Conservation (phyloP, 2,329 filamentous ascomycete genomes). For the Chrysosphaeria jannelii region DNA sequence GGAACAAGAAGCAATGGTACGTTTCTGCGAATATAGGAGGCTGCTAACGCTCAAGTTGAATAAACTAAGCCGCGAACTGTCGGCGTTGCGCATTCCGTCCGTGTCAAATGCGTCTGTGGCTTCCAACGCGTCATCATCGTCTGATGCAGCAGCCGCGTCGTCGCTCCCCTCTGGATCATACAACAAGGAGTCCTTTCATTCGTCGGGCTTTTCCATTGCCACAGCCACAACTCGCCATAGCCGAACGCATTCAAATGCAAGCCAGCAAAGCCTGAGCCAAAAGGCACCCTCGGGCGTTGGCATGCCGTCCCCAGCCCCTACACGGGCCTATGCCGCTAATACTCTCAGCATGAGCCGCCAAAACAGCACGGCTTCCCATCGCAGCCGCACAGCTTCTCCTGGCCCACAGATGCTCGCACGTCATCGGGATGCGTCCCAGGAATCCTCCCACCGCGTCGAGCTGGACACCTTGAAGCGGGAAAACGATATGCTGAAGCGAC, state of each 20-base stretch:
- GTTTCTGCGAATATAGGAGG: too few species aligned
- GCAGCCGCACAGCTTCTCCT: constrained; percentile 19
- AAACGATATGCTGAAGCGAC: constrained; percentile 28
- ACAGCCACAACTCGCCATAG: constrained; percentile 18
- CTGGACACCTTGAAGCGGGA: constrained; percentile 30
- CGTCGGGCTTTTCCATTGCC: constrained; percentile 26
- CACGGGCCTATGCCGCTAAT: constrained; percentile 8
- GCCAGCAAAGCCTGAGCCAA: constrained; percentile 19
- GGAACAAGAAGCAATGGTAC: constrained; percentile 65
- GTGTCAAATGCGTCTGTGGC: constrained; percentile 35
- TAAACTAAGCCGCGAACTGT: constrained; percentile 67
- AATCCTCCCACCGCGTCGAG: constrained; percentile 25
- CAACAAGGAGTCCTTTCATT: too few species aligned
- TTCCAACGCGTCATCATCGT: constrained; percentile 30
- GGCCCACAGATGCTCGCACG: constrained; percentile 8
- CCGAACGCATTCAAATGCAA: constrained; percentile 26
- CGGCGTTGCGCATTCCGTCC: constrained; percentile 48
- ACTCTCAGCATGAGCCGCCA: constrained; percentile 24
- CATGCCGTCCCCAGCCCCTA: constrained; percentile 15
- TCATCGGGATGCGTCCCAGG: constrained; percentile 16
- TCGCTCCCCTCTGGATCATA: constrained; percentile 17
- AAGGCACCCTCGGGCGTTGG: constrained; percentile 13
- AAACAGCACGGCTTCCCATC: constrained; percentile 22
- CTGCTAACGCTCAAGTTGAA: too few species aligned
- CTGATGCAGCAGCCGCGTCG: constrained; percentile 1